Percentiles rank a stretch among this genome's conserved stretches.
Conservation (phyloP, 148 eudicot species). For the Spergularia bocconei region DNA sequence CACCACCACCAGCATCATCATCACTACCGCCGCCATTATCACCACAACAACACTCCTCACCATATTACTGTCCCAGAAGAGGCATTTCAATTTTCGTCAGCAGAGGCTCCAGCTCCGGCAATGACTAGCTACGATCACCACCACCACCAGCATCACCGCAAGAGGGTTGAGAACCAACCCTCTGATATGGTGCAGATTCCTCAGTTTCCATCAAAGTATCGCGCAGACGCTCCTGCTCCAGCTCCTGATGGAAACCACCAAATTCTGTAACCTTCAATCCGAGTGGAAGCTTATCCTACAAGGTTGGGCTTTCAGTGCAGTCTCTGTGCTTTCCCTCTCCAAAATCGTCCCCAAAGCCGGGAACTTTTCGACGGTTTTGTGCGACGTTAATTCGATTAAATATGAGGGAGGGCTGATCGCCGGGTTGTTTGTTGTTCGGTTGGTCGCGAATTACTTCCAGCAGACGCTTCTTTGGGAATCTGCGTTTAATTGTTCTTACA, state of each 20-base stretch:
- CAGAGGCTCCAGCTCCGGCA: too few species aligned
- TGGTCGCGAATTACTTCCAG: slow-evolving; percentile 61
- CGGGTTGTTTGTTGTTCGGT: slow-evolving; percentile 38
- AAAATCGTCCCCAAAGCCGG: slow-evolving; percentile 61
- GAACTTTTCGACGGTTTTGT: slow-evolving; percentile 37
- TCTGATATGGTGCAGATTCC: not conserved
- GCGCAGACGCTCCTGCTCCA: not conserved
- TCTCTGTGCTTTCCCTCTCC: slow-evolving; percentile 71
- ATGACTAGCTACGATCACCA: too few species aligned
- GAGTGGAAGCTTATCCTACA: slow-evolving; percentile 58
- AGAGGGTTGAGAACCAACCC: not conserved
- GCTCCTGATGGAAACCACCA: not conserved
- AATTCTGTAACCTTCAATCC: slow-evolving; percentile 59
- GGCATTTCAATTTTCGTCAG: too few species aligned
- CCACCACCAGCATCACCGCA: not conserved
- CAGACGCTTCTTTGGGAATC: slow-evolving; percentile 85
- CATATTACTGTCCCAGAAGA: too few species aligned
- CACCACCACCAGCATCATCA: not conserved
- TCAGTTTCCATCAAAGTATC: not conserved
- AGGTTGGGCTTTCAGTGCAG: slow-evolving; percentile 70
- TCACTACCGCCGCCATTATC: not conserved
- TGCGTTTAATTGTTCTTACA: slow-evolving; percentile 50
- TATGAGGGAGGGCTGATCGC: slow-evolving; percentile 49
- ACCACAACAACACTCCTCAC: too few species aligned
- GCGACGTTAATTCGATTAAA: slow-evolving; percentile 25